Conservation (phyloP, 208 protist species). For the Crithidia fasciculata region DNA sequence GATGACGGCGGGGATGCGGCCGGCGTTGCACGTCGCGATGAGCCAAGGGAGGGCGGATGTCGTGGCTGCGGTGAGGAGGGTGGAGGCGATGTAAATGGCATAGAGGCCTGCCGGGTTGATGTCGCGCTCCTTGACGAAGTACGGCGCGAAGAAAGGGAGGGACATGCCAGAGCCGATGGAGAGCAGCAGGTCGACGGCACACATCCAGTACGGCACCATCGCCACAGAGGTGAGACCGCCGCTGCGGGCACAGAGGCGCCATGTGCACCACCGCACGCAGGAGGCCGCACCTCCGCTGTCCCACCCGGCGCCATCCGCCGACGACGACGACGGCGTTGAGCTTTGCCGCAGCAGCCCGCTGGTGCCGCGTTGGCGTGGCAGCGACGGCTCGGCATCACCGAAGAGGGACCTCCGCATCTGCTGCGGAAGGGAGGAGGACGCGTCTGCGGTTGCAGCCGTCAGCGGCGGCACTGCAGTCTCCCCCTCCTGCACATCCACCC, state of each 20-base stretch:
- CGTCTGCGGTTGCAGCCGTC: no score
- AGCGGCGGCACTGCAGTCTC: background rate
- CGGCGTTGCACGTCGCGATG: conserved; percentile 4
- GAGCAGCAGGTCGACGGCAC: conserved; percentile 48
- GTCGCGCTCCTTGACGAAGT: conserved; percentile 34
- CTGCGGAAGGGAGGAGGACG: background rate
- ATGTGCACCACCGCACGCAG: background rate
- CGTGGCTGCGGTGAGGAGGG: conserved; percentile 28
- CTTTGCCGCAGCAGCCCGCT: no score
- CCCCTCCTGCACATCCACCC: background rate
- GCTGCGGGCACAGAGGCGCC: background rate
- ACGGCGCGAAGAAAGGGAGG: conserved; percentile 52
- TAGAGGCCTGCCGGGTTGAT: conserved; percentile 41
- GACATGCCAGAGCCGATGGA: conserved; percentile 63
- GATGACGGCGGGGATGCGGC: conserved; percentile 44
- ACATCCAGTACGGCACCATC: conserved; percentile 59
- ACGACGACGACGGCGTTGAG: no score
- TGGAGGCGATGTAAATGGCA: conserved; percentile 42
- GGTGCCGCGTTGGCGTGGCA: no score
- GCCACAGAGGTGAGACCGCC: conserved; percentile 8
- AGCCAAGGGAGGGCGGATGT: conserved; percentile 33
- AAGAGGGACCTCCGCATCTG: background rate
- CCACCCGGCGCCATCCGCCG: background rate
- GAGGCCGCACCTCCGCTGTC: background rate
- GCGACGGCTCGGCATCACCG: no score